Evolutionary conservation across 2,329 filamentous ascomycete genomes (phyloP).

Genomic region (Nemania abortiva): DNA sequence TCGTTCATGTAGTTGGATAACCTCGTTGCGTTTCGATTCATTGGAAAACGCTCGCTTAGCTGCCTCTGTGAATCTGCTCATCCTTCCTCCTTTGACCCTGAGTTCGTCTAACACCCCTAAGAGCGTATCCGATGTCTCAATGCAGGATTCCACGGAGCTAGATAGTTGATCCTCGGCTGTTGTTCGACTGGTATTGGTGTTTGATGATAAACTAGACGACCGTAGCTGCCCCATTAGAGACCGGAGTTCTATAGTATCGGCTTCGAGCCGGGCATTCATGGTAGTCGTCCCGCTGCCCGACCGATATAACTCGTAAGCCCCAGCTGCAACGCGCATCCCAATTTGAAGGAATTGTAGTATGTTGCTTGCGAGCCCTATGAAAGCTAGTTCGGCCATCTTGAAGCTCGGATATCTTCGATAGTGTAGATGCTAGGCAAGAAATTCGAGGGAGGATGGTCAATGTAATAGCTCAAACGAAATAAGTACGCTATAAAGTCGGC

Average conservation of each 20-base stretch:
- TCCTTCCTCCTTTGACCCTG: neutral
- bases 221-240: too few species aligned
- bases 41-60: too few species aligned
- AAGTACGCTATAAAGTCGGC: too few species aligned
- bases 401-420: too few species aligned
- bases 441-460: too few species aligned
- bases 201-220: too few species aligned
- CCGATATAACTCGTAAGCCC: constrained; percentile 9
- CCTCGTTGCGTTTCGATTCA: too few species aligned
- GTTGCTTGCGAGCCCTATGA: constrained; percentile 8
- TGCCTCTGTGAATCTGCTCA: too few species aligned
- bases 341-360: constrained; percentile 12
- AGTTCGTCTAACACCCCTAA: neutral
- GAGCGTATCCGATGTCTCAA: constrained; percentile 6
- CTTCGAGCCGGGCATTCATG: neutral
- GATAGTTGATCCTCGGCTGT: constrained; percentile 1
- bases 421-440: too few species aligned
- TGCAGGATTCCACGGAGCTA: neutral
- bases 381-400: neutral
- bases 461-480: too few species aligned
- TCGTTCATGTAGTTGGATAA: too few species aligned
- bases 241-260: neutral
- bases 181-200: too few species aligned
- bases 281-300: neutral
- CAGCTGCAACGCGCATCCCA: neutral